Conservation (phyloP, 805 yeast species). For the Pachysolen tannophilus region DNA sequence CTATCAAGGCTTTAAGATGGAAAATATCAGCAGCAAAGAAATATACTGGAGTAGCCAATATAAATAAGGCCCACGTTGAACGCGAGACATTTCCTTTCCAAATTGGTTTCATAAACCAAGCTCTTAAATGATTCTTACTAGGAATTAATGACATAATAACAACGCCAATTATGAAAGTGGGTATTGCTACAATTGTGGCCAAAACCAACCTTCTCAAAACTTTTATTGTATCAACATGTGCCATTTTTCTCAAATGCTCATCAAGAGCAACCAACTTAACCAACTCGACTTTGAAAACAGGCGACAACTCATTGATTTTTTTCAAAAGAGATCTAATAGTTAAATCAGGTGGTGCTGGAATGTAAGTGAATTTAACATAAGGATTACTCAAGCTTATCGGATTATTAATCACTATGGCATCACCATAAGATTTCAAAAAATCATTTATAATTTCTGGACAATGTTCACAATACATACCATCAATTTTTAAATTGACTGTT, state of each 20-base stretch:
- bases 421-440: slow-evolving; percentile 44
- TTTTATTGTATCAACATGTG: slow-evolving; percentile 37
- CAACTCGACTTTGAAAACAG: slow-evolving; percentile 41
- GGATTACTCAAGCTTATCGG: slow-evolving; percentile 50
- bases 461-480: slow-evolving; percentile 64
- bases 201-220: slow-evolving; percentile 39
- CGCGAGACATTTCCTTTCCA: slow-evolving; percentile 58
- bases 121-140: slow-evolving; percentile 28
- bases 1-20: slow-evolving; percentile 59
- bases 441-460: slow-evolving; percentile 54
- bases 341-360: slow-evolving; percentile 45
- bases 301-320: slow-evolving; percentile 37
- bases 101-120: slow-evolving; percentile 52
- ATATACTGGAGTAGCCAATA: slow-evolving; percentile 65
- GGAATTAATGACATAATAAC: slow-evolving; percentile 61
- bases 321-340: slow-evolving; percentile 48
- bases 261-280: slow-evolving; percentile 52
- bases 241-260: slow-evolving; percentile 47
- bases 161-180: slow-evolving; percentile 61
- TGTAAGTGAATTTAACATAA: slow-evolving; percentile 53
- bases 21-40: slow-evolving; percentile 69
- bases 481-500: slow-evolving; percentile 45
- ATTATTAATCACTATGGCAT: slow-evolving; percentile 46
- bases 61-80: slow-evolving; percentile 56
- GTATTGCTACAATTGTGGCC: slow-evolving; percentile 45